Percentiles rank a stretch among this genome's conserved stretches.
phyloP scores from a whole-genome alignment of 148 eudicot species.

The Silene conica region DNA sequence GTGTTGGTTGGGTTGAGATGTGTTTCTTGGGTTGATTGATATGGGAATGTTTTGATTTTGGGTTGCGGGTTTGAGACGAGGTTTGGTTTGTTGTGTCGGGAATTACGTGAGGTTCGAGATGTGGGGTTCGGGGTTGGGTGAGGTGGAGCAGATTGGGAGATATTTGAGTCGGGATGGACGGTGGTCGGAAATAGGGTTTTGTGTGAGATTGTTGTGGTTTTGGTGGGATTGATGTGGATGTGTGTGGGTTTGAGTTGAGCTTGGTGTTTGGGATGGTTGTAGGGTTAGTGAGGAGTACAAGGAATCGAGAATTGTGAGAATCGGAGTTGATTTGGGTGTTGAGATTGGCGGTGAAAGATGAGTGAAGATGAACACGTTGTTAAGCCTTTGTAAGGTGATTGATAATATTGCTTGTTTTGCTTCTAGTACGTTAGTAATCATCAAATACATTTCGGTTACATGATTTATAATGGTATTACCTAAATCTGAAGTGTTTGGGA shows the following conservation, averaged over 20 bases:
- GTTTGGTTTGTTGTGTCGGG: constrained; percentile 25
- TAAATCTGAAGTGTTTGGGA: no score
- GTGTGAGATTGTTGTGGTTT: constrained; percentile 27
- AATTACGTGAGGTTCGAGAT: constrained; percentile 44
- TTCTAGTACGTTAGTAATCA: neutral
- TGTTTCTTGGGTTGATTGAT: constrained; percentile 43
- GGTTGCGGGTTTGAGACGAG: constrained; percentile 17
- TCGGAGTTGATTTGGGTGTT: constrained; percentile 20
- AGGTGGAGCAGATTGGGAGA: constrained; percentile 29
- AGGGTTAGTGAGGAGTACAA: constrained; percentile 22
- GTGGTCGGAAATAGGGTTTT: constrained; percentile 41
- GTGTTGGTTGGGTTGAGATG: constrained; percentile 27
- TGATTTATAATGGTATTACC: neutral
- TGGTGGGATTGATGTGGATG: constrained; percentile 11
- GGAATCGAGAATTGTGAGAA: constrained; percentile 29
- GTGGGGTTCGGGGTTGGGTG: constrained; percentile 20
- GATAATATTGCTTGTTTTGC: neutral
- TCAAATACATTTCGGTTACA: neutral
- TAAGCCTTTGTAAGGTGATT: neutral
- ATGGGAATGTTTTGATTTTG: constrained; percentile 20
- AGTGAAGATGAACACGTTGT: constrained; percentile 49
- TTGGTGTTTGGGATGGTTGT: constrained; percentile 11
- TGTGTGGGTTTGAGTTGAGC: neutral
- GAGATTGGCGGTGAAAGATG: constrained; percentile 12
- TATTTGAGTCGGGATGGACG: constrained; percentile 25